Base-by-base conservation (phyloP, 495 filamentous ascomycete species). In the Glarea lozoyensis region DNA sequence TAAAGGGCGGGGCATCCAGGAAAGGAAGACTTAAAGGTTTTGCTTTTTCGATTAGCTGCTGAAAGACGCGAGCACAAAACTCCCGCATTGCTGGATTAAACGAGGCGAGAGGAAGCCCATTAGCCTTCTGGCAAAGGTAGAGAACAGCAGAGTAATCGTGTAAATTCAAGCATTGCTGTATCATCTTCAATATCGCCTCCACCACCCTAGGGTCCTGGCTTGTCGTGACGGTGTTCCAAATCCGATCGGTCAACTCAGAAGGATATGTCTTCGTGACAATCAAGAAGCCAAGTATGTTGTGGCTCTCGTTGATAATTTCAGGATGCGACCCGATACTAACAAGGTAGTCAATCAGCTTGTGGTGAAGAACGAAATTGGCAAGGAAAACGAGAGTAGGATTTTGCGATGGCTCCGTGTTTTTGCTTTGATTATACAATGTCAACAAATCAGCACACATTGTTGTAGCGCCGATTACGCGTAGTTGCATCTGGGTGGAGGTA, bases 241-340 rank as follows among this genome's bases (percentile, higher is more conserved):
- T 75, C 10, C 75, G 69, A 50, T 96, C 84, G 2, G 84, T 84
- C 48, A 89, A 81, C 11, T 63, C 52, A n/a, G 75, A 53, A 6
- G 75, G 77, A 56, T 92, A 94, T 3, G 74, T 81, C 23, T 67
- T 60, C 0, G 86, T 94, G 29, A 92, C 84, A n/a, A 87, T 72
- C 36, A 97, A 70, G 46, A 95, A 97, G 0, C 83, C 84, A 30
- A 94, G 68, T 41, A 97, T 84, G 43, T 96, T 94, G 45, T 71
- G 70, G 55, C 84, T 84, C 47, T 86, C 76, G 31, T 65, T 69
- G 34, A 94, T 93, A 44, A 98, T 75, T 53, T 94, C 86, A 4
- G 86, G 85, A 55, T 97, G 92, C 13, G 92, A 94, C 42, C 87
- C 88, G 32, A 89, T 79, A 1, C 92, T 86, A 42, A 97, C 78